A percentile compares a stretch with the other conserved stretches of the same genome.
Conservation (phyloP, 345 rosid genomes). For the Clausena lansium region DNA sequence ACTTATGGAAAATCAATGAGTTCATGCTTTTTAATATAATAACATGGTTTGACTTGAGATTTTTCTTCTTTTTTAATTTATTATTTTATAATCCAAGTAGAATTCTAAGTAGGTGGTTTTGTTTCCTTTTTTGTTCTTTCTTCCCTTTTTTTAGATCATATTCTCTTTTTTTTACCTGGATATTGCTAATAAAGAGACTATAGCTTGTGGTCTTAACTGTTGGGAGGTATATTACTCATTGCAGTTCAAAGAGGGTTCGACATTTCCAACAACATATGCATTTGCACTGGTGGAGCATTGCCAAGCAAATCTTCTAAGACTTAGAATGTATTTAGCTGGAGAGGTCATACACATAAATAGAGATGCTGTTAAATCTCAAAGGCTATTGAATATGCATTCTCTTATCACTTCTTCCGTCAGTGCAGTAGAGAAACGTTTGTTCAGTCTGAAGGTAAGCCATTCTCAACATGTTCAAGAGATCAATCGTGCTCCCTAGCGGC, state of each 20-base stretch:
- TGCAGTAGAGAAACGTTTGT: constrained; percentile 49
- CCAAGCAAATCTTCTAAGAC: constrained; percentile 56
- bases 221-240: constrained; percentile 13
- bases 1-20: background rate
- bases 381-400: constrained; percentile 57
- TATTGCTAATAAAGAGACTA: background rate
- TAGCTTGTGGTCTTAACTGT: constrained; percentile 12
- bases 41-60: background rate
- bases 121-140: background rate
- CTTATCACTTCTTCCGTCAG: constrained; percentile 54
- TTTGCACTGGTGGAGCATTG: constrained; percentile 90
- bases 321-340: constrained; percentile 80
- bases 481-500: background rate
- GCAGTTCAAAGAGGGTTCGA: constrained; percentile 57
- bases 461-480: background rate
- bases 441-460: constrained; percentile 65
- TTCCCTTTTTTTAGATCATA: background rate
- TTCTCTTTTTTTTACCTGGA: background rate
- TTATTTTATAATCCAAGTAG: background rate
- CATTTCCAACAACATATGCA: constrained; percentile 67
- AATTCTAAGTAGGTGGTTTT: background rate
- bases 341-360: constrained; percentile 49
- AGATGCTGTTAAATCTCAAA: constrained; percentile 39
- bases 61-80: background rate
- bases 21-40: background rate